Conservation (phyloP, 2,329 filamentous ascomycete species). For the Dactylonectria estremocensis region DNA sequence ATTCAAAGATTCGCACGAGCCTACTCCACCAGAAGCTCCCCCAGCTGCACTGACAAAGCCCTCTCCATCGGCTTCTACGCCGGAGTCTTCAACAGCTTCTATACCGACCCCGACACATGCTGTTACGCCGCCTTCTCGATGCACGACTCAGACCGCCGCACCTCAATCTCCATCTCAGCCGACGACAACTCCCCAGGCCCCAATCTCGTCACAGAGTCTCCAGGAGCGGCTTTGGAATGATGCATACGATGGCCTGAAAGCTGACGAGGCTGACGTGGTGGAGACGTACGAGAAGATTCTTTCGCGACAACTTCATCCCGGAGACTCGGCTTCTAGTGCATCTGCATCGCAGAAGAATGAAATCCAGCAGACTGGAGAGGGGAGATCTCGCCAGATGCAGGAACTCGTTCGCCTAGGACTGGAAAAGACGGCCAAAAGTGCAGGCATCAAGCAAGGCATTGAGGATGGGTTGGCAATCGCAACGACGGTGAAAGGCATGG, state of each 20-base stretch:
- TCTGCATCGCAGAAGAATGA: background rate
- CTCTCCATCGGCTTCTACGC: background rate
- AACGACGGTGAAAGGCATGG: slow-evolving; percentile 7
- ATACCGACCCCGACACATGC: background rate
- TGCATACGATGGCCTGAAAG: slow-evolving; percentile 23
- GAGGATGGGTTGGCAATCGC: slow-evolving; percentile 5
- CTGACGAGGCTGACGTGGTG: slow-evolving; percentile 8
- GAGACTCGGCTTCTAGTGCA: background rate
- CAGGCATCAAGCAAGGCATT: slow-evolving; percentile 15
- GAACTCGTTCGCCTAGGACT: slow-evolving; percentile 21
- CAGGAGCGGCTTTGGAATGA: slow-evolving; percentile 24
- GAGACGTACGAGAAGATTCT: slow-evolving; percentile 35
- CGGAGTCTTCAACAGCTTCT: background rate
- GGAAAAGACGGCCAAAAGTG: slow-evolving; percentile 15
- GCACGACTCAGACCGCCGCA: background rate
- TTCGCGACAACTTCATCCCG: background rate
- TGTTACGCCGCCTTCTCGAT: background rate
- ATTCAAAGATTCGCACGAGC: background rate
- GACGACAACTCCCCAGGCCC: background rate
- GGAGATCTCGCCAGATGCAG: slow-evolving; percentile 24
- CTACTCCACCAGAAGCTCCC: background rate
- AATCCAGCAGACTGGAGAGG: slow-evolving; percentile 5
- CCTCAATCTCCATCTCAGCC: background rate
- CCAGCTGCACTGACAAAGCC: background rate
- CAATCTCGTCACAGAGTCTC: background rate